A percentile compares a stretch with the other conserved stretches of the same genome.
Evolutionary conservation across 2,329 filamentous ascomycete genomes (phyloP).

Genomic region (Hirsutella thompsonii): DNA sequence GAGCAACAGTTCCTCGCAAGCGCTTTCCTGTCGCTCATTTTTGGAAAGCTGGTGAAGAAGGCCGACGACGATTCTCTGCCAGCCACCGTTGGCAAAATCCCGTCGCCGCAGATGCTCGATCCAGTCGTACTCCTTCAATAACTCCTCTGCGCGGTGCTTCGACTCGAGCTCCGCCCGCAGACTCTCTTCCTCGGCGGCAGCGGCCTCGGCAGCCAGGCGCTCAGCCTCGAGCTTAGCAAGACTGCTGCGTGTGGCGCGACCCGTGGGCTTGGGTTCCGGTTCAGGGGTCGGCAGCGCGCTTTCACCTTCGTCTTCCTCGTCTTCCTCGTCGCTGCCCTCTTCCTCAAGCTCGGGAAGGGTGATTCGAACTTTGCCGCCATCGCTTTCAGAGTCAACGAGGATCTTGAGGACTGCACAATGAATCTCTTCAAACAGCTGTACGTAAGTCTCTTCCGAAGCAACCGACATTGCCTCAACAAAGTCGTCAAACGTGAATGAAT

Average conservation of each 20-base stretch:
- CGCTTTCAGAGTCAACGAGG: slow-evolving; percentile 61
- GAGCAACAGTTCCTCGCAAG: slow-evolving; percentile 67
- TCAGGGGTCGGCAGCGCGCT: slow-evolving; percentile 48
- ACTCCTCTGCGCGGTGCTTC: slow-evolving; percentile 60
- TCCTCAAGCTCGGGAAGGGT: slow-evolving; percentile 63
- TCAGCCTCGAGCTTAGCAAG: slow-evolving; percentile 70
- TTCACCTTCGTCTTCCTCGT: slow-evolving; percentile 45
- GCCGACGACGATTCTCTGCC: slow-evolving; percentile 82
- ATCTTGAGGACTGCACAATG: slow-evolving; percentile 87
- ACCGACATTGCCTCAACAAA: slow-evolving; percentile 80
- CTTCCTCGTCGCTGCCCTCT: slow-evolving; percentile 55
- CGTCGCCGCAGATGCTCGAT: slow-evolving; percentile 70
- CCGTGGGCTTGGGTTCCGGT: slow-evolving; percentile 52
- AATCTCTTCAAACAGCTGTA: slow-evolving; percentile 78
- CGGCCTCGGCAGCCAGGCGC: slow-evolving; percentile 46
- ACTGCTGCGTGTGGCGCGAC: slow-evolving; percentile 73
- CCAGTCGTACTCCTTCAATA: slow-evolving; percentile 68
- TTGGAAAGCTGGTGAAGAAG: slow-evolving; percentile 76
- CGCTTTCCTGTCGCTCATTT: slow-evolving; percentile 52
- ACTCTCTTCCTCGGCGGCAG: slow-evolving; percentile 37
- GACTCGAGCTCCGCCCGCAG: slow-evolving; percentile 33
- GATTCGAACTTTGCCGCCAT: slow-evolving; percentile 69
- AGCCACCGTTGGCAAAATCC: slow-evolving; percentile 78
- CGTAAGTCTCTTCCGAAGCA: slow-evolving; percentile 58
- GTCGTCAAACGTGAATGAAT: slow-evolving; percentile 97